A percentile compares a stretch with the other conserved stretches of the same genome.
Evolutionary conservation across 2,329 filamentous ascomycete species (phyloP).

Genomic region (Aureobasidium sp.): DNA sequence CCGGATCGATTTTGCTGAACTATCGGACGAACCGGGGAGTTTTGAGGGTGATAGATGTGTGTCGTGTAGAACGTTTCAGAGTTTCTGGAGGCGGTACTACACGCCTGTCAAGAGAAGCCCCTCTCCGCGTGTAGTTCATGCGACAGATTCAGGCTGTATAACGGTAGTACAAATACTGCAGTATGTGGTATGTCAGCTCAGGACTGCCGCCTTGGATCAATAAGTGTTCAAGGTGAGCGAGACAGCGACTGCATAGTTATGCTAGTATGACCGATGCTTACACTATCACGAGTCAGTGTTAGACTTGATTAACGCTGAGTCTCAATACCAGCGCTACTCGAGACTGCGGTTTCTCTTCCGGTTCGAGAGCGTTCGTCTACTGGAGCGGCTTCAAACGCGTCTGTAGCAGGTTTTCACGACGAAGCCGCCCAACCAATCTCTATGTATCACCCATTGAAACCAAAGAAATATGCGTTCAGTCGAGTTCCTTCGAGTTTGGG

Average conservation of each 20-base stretch:
- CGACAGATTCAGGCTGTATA: constrained; percentile 18
- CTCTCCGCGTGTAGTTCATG: constrained; percentile 21
- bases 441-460: constrained; percentile 3
- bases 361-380: neutral
- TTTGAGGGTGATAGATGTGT: constrained; percentile 1
- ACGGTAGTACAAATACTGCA: constrained; percentile 8
- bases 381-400: neutral
- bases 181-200: neutral
- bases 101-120: constrained; percentile 16
- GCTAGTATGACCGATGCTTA: neutral
- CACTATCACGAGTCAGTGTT: constrained; percentile 1
- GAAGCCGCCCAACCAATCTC: constrained; percentile 11
- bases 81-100: constrained; percentile 5
- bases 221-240: neutral
- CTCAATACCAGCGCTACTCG: neutral
- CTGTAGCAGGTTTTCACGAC: constrained; percentile 13
- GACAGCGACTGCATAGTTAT: neutral
- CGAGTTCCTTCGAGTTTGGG: constrained; percentile 14
- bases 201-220: neutral
- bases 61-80: constrained; percentile 21
- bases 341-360: constrained; percentile 1
- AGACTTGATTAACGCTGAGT: neutral
- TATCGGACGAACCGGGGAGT: constrained; percentile 9
- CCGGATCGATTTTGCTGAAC: constrained; percentile 8
- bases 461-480: neutral